A percentile compares a stretch with the other conserved stretches of the same genome.
These are phyloP conservation scores for Lophiotrema nucula DNA, from an alignment of 495 filamentous ascomycete species.

Conservation along the genomic window DNA sequence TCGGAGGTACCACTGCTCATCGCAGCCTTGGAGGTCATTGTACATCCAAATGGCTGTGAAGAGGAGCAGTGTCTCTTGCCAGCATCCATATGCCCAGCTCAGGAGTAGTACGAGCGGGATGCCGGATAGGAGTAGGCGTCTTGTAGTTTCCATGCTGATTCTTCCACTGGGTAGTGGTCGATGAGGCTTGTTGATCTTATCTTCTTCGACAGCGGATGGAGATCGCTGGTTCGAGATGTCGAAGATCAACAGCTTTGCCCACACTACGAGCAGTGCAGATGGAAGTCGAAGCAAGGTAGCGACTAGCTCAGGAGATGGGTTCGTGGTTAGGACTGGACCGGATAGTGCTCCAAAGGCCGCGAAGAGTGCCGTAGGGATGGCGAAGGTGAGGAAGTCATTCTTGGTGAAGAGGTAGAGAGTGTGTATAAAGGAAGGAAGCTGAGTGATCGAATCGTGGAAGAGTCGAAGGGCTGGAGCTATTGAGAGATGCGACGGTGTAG, in stretches of 20 bases:
- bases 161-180: slow-evolving; percentile 13
- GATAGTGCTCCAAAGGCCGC: slow-evolving; percentile 2
- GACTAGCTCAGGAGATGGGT: background rate
- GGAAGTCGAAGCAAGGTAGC: background rate
- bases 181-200: slow-evolving; percentile 17
- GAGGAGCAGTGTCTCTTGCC: background rate
- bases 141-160: background rate
- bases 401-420: slow-evolving; percentile 40
- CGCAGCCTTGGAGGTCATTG: slow-evolving; percentile 21
- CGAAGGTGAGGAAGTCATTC: slow-evolving; percentile 36
- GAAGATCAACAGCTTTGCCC: slow-evolving; percentile 16
- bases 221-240: slow-evolving; percentile 21
- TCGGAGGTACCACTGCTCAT: slow-evolving; percentile 4
- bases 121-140: background rate
- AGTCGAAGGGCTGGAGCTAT: no score
- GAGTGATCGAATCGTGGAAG: background rate
- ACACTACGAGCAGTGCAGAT: background rate
- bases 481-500: no score
- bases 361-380: slow-evolving; percentile 20
- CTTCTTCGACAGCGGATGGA: slow-evolving; percentile 4
- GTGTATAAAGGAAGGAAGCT: background rate
- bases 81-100: background rate
- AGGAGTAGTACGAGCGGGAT: slow-evolving; percentile 1
- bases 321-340: background rate
- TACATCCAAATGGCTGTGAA: slow-evolving; percentile 10